phyloP scores from a whole-genome alignment of 768 basidiomycete species.

The Suillus cothurnatus region DNA sequence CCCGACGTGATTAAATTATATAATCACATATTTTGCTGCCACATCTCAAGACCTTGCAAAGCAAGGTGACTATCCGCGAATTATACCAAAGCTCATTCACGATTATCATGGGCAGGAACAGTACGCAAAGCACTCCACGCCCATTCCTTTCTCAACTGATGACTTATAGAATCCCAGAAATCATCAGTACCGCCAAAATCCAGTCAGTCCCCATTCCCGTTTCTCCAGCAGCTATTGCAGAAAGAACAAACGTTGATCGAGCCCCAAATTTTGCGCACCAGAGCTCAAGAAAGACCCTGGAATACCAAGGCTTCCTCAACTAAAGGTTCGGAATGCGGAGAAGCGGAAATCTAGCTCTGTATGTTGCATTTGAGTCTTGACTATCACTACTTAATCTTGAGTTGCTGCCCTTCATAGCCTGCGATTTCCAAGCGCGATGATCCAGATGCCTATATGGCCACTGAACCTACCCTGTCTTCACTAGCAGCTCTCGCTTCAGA shows the following conservation, averaged over 20 bases:
- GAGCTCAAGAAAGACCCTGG: constrained; percentile 91
- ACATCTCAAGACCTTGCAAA: too few relatives aligned
- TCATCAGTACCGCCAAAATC: constrained; percentile 26
- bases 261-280: constrained; percentile 26
- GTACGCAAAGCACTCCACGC: constrained; percentile 20
- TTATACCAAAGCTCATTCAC: too few relatives aligned
- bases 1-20: too few relatives aligned
- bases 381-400: background rate
- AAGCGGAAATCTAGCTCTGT: constrained; percentile 48
- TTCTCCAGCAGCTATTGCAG: background rate
- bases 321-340: constrained; percentile 60
- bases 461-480: constrained; percentile 69
- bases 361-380: constrained; percentile 23
- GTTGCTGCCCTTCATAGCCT: constrained; percentile 12
- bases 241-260: constrained; percentile 11
- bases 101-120: constrained; percentile 31
- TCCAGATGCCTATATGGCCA: constrained; percentile 69
- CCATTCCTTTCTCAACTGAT: background rate
- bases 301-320: constrained; percentile 76
- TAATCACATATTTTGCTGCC: too few relatives aligned
- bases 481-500: constrained; percentile 53
- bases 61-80: background rate
- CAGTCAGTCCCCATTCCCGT: constrained; percentile 18
- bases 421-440: constrained; percentile 37
- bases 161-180: constrained; percentile 26